A percentile compares a stretch with the other conserved stretches of the same genome.
Conservation (phyloP, 140 eudicot species). For the Ambrosia hybrid region DNA sequence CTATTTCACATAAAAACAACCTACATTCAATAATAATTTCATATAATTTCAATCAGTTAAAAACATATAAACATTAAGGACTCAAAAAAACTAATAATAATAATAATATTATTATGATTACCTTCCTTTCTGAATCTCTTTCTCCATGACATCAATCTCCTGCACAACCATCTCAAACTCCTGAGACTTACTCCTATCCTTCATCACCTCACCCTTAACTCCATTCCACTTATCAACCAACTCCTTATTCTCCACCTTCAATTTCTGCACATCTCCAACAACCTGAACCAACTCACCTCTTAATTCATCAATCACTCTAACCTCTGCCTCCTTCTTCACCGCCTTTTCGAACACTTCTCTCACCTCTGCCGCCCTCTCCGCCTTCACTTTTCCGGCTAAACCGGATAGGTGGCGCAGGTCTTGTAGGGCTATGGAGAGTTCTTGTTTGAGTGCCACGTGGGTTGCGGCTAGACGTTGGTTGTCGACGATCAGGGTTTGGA, state of each 20-base stretch:
- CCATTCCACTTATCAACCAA: constrained; percentile 43
- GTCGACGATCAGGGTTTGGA: constrained; percentile 69
- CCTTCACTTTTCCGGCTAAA: constrained; percentile 47
- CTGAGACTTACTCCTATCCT: constrained; percentile 26
- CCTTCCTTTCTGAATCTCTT: constrained; percentile 81
- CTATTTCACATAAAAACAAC: too few relatives aligned
- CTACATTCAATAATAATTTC: too few relatives aligned
- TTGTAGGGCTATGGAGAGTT: constrained; percentile 51
- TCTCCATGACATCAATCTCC: constrained; percentile 54
- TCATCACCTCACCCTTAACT: constrained; percentile 34
- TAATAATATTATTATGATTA: too few relatives aligned
- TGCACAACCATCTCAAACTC: constrained; percentile 34
- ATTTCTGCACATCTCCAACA: constrained; percentile 50
- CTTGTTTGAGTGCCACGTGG: constrained; percentile 84
- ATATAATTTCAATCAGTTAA: too few relatives aligned
- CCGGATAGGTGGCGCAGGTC: constrained; percentile 61
- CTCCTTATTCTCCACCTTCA: constrained; percentile 48
- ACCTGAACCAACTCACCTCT: constrained; percentile 52
- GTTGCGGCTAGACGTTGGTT: constrained; percentile 72
- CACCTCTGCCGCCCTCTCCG: constrained; percentile 60
- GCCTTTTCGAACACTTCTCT: constrained; percentile 57
- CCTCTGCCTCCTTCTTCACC: constrained; percentile 55
- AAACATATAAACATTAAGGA: too few relatives aligned
- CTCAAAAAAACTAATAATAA: too few relatives aligned
- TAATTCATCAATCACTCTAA: constrained; percentile 44